Base-by-base conservation (phyloP, 1,284 basidiomycete genomes). In the Heterobasidion occidentale region DNA sequence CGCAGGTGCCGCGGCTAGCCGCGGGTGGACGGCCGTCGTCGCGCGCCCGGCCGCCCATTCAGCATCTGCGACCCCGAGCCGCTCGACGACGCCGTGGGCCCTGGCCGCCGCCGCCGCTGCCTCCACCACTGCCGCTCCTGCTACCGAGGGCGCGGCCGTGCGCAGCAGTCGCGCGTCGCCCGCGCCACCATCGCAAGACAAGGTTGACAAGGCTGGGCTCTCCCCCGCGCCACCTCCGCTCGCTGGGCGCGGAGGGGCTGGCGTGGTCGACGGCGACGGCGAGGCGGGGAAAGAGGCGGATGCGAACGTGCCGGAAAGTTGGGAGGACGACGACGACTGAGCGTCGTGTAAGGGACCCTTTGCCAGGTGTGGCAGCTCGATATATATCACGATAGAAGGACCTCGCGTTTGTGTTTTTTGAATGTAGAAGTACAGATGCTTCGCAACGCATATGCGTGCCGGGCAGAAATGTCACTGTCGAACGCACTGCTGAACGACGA, bases 311-410 rank as follows among this genome's bases (percentile, higher is more conserved):
- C 77, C 79, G 1, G 74, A 79, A 45, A 68, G 76, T 58, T 83
- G 80, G 81, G 80, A 82, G 59, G 78, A 82, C 56, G 81, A 79
- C 57, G 61, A 55, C 27, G 27, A 27, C 3, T 27, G 27, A 27
- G 27, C 27, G 27, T 27, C 3, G 27, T 27, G 27, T 27, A 5
- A 27, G 27, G 27, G 27, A 27, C 27, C 27, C 5, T 27, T 27
- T 27, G 3, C 19, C 19, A 19, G 19, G 2, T 19, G 19, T 19
- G 2, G 19, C 27, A 5, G 27, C 27, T 27, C 27, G 3, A 27
- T 27, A 27, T 27, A 27, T 27, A 27, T 27, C 27, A 27, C 27
- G 27, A 27, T 27, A 27, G 27, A 27, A 27, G 27, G 27, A 5
- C 5, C 27, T 27, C 3, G 27, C 27, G 5, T 0, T 5, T 27